phyloP scores from a whole-genome alignment of 2,329 filamentous ascomycete genomes.

The Trichoderma guizhouense region DNA sequence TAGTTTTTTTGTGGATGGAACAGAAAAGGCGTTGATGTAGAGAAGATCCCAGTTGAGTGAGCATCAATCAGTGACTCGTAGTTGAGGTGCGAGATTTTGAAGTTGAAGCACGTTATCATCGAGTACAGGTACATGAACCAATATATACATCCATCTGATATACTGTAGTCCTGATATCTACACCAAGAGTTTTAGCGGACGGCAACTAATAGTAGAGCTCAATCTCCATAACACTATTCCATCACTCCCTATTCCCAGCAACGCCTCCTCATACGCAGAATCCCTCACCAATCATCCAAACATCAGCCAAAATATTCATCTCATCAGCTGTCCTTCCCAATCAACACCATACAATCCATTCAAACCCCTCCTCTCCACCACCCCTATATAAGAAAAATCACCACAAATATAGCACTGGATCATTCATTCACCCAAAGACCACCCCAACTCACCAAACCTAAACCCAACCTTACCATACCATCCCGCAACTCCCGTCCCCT shows the following conservation, averaged over 20 bases:
- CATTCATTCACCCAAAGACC: background rate
- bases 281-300: background rate
- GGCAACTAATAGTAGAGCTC: background rate
- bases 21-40: background rate
- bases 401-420: too few species aligned
- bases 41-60: background rate
- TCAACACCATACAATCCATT: background rate
- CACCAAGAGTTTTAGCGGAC: background rate
- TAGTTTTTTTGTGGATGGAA: background rate
- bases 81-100: too few species aligned
- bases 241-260: background rate
- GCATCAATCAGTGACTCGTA: background rate
- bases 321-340: background rate
- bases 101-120: background rate
- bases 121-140: background rate
- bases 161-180: background rate
- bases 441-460: background rate
- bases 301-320: background rate
- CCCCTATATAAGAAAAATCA: background rate
- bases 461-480: background rate
- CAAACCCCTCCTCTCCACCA: background rate
- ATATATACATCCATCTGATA: background rate
- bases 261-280: background rate
- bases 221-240: background rate
- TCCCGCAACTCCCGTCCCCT: background rate